phyloP scores from a whole-genome alignment of 2,329 filamentous ascomycete genomes.

The Aspergillus aculeatinus region DNA sequence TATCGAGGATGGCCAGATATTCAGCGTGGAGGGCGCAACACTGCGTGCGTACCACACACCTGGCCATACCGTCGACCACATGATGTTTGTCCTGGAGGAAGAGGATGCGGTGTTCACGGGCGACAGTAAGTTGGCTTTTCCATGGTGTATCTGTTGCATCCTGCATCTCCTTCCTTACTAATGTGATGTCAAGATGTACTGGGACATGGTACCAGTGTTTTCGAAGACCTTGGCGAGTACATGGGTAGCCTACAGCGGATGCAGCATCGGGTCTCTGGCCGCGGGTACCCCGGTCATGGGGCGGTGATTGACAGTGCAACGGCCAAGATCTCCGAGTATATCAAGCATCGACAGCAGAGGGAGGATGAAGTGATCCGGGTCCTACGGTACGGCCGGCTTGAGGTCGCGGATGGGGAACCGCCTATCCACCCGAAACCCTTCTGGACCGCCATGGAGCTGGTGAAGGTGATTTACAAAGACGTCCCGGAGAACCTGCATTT shows the following conservation, averaged over 20 bases:
- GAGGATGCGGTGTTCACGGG: conserved; percentile 83
- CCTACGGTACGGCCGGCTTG: conserved; percentile 49
- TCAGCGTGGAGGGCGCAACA: conserved; percentile 56
- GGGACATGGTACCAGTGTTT: conserved; percentile 82
- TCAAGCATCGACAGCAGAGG: conserved; percentile 73
- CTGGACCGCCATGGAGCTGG: conserved; percentile 76
- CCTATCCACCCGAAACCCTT: conserved; percentile 37
- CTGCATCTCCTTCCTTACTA: conserved; percentile 2
- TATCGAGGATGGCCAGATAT: conserved; percentile 57
- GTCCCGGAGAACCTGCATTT: conserved; percentile 72
- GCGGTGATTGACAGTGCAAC: conserved; percentile 71
- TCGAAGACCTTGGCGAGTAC: conserved; percentile 72
- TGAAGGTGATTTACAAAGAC: conserved; percentile 81
- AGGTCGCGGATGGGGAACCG: conserved; percentile 30
- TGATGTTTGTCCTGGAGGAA: conserved; percentile 73
- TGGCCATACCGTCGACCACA: conserved; percentile 80
- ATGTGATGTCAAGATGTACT: conserved; percentile 59
- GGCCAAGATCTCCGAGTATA: conserved; percentile 75
- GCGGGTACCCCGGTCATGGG: conserved; percentile 87
- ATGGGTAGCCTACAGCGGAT: conserved; percentile 68
- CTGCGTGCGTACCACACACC: conserved; percentile 67
- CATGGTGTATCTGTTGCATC: not conserved
- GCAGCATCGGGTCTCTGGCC: conserved; percentile 58
- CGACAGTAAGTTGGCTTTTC: conserved; percentile 55
- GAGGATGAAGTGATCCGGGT: conserved; percentile 74